Conservation (phyloP, 345 rosid species). For the Garcia nutans region DNA sequence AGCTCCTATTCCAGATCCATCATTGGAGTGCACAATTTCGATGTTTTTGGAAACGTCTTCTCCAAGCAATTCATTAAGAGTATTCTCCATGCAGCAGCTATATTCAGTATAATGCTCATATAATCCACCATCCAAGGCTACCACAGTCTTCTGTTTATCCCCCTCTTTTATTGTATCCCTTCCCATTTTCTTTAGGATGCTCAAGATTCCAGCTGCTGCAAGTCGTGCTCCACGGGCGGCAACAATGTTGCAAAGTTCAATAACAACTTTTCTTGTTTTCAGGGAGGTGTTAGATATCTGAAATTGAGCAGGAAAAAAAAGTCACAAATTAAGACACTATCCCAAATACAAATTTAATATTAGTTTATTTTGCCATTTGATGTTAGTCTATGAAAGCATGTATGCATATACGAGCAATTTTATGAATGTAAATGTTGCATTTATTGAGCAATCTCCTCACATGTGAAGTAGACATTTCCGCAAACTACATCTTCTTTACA, state of each 20-base stretch:
- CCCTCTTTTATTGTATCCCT: constrained; percentile 54
- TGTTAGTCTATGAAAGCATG: neutral
- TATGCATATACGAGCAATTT: neutral
- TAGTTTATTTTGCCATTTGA: neutral
- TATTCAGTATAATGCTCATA: constrained; percentile 66
- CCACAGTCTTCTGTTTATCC: constrained; percentile 53
- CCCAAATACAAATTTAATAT: neutral
- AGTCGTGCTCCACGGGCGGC: constrained; percentile 72
- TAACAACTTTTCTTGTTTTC: constrained; percentile 56
- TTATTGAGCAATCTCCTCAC: neutral
- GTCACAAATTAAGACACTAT: neutral
- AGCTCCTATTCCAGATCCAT: constrained; percentile 83
- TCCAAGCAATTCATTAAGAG: constrained; percentile 64
- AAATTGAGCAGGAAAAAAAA: neutral
- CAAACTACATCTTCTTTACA: neutral
- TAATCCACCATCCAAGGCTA: constrained; percentile 82
- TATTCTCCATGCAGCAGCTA: constrained; percentile 56
- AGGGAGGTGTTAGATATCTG: constrained; percentile 57
- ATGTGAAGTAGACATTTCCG: neutral
- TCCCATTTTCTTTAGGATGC: constrained; percentile 74
- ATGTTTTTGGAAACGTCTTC: constrained; percentile 50
- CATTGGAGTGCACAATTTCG: constrained; percentile 50
- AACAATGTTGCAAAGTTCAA: constrained; percentile 67
- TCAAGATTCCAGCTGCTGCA: constrained; percentile 74
- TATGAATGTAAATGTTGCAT: neutral